Conservation (phyloP, 768 basidiomycete genomes). For the Tulasnella sp. region DNA sequence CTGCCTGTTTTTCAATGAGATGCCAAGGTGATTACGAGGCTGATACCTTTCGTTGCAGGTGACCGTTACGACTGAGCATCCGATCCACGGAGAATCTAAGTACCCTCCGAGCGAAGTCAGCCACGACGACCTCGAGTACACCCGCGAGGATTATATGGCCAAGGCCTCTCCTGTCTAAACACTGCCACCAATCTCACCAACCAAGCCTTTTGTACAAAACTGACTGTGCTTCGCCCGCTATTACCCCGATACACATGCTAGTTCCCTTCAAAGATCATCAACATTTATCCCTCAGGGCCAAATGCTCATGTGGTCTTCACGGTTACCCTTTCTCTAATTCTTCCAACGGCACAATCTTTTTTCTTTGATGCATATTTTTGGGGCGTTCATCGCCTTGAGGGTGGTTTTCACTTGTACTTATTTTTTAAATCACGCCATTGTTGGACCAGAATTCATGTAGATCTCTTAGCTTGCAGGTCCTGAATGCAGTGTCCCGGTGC, state of each 20-base stretch:
- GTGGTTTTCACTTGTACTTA: not conserved
- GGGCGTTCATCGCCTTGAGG: not conserved
- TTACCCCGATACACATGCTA: too few species aligned
- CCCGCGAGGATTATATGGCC: not conserved
- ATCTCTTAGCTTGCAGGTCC: too few species aligned
- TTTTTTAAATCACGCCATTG: not conserved
- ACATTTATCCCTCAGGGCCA: not conserved
- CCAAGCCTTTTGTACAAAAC: not conserved
- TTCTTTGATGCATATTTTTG: not conserved
- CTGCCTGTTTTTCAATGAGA: not conserved
- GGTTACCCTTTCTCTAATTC: not conserved
- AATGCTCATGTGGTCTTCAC: not conserved
- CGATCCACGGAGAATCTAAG: not conserved
- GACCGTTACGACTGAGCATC: slow-evolving; percentile 11
- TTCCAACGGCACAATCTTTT: not conserved
- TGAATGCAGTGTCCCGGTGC: too few species aligned
- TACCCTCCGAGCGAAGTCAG: slow-evolving; percentile 1
- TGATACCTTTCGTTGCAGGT: not conserved
- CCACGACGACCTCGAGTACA: not conserved
- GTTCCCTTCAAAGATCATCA: too few species aligned
- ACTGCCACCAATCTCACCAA: not conserved
- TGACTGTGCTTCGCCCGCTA: not conserved
- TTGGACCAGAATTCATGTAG: not conserved
- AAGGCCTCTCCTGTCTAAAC: not conserved
- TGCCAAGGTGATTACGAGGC: not conserved